Evolutionary conservation across 2,329 filamentous ascomycete genomes (phyloP), one percentile per base, ranked within the genome.

Genomic region (Colletotrichum cordylinicola): DNA sequence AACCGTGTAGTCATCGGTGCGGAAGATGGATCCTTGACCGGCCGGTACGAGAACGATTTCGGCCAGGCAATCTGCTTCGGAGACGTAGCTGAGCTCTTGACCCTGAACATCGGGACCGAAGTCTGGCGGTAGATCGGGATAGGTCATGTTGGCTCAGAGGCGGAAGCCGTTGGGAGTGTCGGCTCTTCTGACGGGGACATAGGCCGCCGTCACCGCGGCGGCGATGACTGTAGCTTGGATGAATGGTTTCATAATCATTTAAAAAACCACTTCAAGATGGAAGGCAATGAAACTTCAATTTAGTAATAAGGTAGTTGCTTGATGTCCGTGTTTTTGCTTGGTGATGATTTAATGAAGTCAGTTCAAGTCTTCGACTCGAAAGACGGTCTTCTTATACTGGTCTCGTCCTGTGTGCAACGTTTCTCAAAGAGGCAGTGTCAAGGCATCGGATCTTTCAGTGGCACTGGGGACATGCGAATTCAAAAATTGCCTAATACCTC

Each of bases 111-210:
- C 2, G 35, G 70, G 70, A 7, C 61, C 62, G 4, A 31, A 48
- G 0, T 60, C 70, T 8, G 61, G 29, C 8, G 68, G 43, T 31
- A 21, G 39, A n/a, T 70, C 60, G 58, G 58, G 70, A 27, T 72
- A 72, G 62, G 52, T 72, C 27, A 31, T 60, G 61, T 72, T 67
- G 18, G 70, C 61, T 62, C 70, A 72, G 61, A 72, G 61, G 24
- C 35, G 70, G 52, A 72, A 67, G 52, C 35, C 48, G 24, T 39
- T 21, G 8, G 48, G 2, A 29, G 4, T 13, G 9, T 43, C 43
- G 16, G 68, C 16, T 27, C 27, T 27, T 55, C n/a, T 58, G 7
- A 29, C 1, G 48, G 70, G 70, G 1, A 60, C 8, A 9, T 18
- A 48, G 31, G 62, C 48, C 9, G 52, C 70, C 24, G 35, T 33